These are phyloP conservation scores for Golovinomyces cichoracearum DNA, from an alignment of 2,329 filamentous ascomycete species.

Conservation along the genomic window DNA sequence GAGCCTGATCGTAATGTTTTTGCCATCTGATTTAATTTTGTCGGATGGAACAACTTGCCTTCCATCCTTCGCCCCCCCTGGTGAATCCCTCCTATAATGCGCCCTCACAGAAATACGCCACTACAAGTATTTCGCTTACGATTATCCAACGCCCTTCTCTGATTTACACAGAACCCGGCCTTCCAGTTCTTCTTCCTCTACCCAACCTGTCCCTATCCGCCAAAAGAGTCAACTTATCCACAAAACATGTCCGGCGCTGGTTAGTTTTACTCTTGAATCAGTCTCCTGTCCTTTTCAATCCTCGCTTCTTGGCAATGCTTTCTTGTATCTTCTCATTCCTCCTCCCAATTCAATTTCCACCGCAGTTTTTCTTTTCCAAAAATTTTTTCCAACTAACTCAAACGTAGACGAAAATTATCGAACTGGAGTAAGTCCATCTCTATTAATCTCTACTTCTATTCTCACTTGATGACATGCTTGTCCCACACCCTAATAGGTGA, in stretches of 20 bases:
- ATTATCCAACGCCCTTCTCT: slow-evolving; percentile 4
- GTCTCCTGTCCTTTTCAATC: slow-evolving; percentile 3
- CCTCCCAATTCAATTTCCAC: neutral
- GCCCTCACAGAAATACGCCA: too few relatives aligned
- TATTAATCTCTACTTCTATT: neutral
- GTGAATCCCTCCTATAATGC: too few relatives aligned
- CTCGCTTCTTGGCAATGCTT: neutral
- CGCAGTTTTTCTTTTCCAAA: neutral
- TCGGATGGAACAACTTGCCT: too few relatives aligned
- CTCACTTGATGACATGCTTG: neutral
- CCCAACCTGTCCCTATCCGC: slow-evolving; percentile 4
- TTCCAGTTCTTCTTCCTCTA: slow-evolving; percentile 2
- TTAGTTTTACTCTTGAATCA: slow-evolving; percentile 4
- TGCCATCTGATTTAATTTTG: too few relatives aligned
- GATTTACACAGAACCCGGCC: slow-evolving; percentile 4
- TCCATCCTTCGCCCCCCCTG: too few relatives aligned
- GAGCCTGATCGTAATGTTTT: too few relatives aligned
- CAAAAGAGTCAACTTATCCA: slow-evolving; percentile 3
- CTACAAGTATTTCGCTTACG: slow-evolving; percentile 5
- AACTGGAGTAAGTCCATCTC: slow-evolving; percentile 6
- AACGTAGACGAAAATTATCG: slow-evolving; percentile 7
- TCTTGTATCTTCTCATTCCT: neutral
- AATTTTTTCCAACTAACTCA: slow-evolving; percentile 5
- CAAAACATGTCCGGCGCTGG: slow-evolving; percentile 8
- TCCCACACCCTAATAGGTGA: neutral